Percentiles rank a stretch among this genome's conserved stretches.
Evolutionary conservation across 495 filamentous ascomycete genomes (phyloP).

Genomic region (Penicillium fimorum): DNA sequence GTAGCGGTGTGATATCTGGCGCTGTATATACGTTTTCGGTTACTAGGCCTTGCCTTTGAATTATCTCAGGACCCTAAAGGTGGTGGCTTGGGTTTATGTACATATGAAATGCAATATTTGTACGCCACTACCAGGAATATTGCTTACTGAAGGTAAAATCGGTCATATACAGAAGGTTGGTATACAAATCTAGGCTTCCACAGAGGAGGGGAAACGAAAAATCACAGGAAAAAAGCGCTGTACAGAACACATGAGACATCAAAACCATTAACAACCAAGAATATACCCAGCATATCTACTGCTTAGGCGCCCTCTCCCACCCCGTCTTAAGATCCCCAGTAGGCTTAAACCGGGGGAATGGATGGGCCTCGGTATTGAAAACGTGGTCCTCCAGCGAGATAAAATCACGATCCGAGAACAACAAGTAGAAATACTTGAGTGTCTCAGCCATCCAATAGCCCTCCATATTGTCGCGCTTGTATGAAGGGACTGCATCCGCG

Average conservation of each 20-base stretch:
- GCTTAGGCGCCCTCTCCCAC: slow-evolving; percentile 71
- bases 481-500: slow-evolving; percentile 66
- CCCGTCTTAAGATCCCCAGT: slow-evolving; percentile 78
- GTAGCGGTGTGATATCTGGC: neutral
- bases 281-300: slow-evolving; percentile 6
- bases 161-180: neutral
- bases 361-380: slow-evolving; percentile 95
- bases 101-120: neutral
- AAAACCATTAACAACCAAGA: neutral
- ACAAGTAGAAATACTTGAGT: slow-evolving; percentile 93
- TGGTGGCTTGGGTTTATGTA: neutral
- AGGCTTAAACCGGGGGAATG: slow-evolving; percentile 81
- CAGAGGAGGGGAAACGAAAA: neutral
- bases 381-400: slow-evolving; percentile 82
- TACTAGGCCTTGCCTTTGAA: neutral
- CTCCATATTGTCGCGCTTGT: slow-evolving; percentile 79
- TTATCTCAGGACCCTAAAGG: neutral
- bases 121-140: neutral
- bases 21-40: neutral
- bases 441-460: slow-evolving; percentile 98
- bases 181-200: slow-evolving; percentile 2
- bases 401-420: slow-evolving; percentile 84
- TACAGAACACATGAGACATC: slow-evolving; percentile 1
- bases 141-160: neutral
- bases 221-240: slow-evolving; percentile 3